Conservation (phyloP, 345 rosid species). For the Noccaea caerulescens region DNA sequence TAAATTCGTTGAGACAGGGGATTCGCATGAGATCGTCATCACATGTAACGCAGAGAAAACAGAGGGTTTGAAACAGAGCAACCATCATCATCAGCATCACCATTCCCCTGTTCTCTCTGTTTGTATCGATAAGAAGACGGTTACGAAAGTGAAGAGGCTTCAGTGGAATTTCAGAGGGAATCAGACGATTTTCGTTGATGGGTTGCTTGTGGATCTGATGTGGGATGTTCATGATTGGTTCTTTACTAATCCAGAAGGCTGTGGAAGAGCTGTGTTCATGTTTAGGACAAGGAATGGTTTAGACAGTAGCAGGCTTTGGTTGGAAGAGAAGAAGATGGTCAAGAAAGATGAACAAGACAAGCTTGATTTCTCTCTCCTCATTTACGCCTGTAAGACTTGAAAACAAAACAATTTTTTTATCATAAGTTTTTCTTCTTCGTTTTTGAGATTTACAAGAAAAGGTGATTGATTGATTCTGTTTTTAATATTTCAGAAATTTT, state of each 20-base stretch:
- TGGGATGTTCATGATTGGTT: constrained; percentile 99
- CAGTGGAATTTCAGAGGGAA: constrained; percentile 96
- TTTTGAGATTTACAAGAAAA: constrained; percentile 29
- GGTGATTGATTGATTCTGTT: constrained; percentile 16
- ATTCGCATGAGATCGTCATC: constrained; percentile 67
- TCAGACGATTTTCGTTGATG: constrained; percentile 82
- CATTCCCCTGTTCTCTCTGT: constrained; percentile 62
- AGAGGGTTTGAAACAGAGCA: constrained; percentile 55
- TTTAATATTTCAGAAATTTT: constrained; percentile 23
- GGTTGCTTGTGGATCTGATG: constrained; percentile 78
- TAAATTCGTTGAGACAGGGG: constrained; percentile 61
- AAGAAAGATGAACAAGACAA: constrained; percentile 63
- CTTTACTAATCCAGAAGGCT: constrained; percentile 50
- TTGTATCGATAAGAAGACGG: constrained; percentile 73
- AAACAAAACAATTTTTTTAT: not conserved
- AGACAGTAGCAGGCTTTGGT: constrained; percentile 72
- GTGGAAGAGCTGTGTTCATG: constrained; percentile 83
- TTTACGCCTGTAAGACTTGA: constrained; percentile 69
- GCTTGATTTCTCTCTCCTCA: constrained; percentile 75
- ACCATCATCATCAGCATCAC: not conserved
- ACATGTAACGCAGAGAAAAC: constrained; percentile 61
- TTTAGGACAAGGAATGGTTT: constrained; percentile 80
- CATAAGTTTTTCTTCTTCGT: not conserved
- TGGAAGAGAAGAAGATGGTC: constrained; percentile 59
- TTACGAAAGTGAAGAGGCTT: constrained; percentile 76